Conservation (phyloP, 2,329 filamentous ascomycete genomes). For the Pseudogymnoascus sp. region DNA sequence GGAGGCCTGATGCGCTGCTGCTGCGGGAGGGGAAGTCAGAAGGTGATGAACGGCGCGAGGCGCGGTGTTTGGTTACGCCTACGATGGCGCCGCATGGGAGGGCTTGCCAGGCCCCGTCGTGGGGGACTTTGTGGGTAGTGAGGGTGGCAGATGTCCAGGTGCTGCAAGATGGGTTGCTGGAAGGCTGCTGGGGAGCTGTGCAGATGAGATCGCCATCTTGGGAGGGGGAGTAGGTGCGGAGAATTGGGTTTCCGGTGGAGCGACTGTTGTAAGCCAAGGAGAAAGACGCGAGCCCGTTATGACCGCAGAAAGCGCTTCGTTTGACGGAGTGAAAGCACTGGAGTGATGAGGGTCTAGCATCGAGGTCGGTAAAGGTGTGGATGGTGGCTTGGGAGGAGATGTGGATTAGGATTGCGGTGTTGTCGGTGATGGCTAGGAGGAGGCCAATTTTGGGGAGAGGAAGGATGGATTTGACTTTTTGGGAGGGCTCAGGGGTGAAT, state of each 20-base stretch:
- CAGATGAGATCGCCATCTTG: slow-evolving; percentile 48
- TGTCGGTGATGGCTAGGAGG: slow-evolving; percentile 50
- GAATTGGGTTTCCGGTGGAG: slow-evolving; percentile 51
- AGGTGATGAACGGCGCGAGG: slow-evolving; percentile 18
- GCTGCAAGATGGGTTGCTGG: slow-evolving; percentile 37
- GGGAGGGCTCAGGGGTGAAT: slow-evolving; percentile 23
- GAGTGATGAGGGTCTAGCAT: slow-evolving; percentile 50
- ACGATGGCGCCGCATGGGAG: slow-evolving; percentile 52
- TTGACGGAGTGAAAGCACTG: slow-evolving; percentile 48
- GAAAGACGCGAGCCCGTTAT: slow-evolving; percentile 50
- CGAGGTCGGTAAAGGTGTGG: slow-evolving; percentile 52
- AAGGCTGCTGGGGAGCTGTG: slow-evolving; percentile 39
- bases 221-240: slow-evolving; percentile 53
- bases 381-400: slow-evolving; percentile 46
- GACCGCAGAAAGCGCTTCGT: slow-evolving; percentile 44
- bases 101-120: slow-evolving; percentile 58
- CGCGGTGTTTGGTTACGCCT: slow-evolving; percentile 46
- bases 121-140: slow-evolving; percentile 43
- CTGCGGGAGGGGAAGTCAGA: slow-evolving; percentile 12
- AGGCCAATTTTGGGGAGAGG: slow-evolving; percentile 48
- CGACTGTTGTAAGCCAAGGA: slow-evolving; percentile 49
- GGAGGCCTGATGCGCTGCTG: slow-evolving; percentile 10
- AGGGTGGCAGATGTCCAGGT: slow-evolving; percentile 44
- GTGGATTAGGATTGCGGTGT: slow-evolving; percentile 53
- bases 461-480: slow-evolving; percentile 48